Evolutionary conservation across 768 basidiomycete species (phyloP), one percentile per base, ranked within the genome.

Genomic region (Rhodotorula graminis): DNA sequence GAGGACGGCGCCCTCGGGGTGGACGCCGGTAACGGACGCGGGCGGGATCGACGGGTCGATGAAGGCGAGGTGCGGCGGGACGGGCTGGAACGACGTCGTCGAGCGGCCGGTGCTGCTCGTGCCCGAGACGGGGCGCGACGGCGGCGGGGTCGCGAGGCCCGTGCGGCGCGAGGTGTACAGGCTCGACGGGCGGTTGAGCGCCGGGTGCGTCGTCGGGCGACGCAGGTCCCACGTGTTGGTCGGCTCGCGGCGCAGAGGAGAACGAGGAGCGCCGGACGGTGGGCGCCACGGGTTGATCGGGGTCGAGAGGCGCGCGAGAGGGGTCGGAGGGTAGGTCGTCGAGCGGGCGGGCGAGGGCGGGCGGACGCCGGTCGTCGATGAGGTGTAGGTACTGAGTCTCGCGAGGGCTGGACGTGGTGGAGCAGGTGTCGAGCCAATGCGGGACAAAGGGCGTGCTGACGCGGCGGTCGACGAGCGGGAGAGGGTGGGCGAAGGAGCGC

Each of bases 41-140:
- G 37, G 64, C 27, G 64, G 55, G 15, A 31, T n/a, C 21, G 64
- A 29, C n/a, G 40, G 42, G 55, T 57, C 44, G 55, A 65, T 21
- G 55, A 46, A 65, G 44, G 55, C 15, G 31, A 47, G 44, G 19
- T 33, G 44, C 2, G 46, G 42, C 3, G 63, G 52, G 8, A n/a
- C 44, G 7, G 16, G 44, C 2, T 12, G 53, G 9, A n/a, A 19
- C 10, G 27, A n/a, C 29, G n/a, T 29, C 29, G n/a, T 29, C 9
- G 37, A 9, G 37, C 37, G 37, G 37, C 37, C 37, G 37, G 4
- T 37, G 18, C 23, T 14, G 25, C n/a, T 21, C 33, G 23, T 23
- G 33, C 25, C 23, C 5, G 49, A 42, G 25, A 12, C 2, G n/a
- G 16, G 29, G 53, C 64, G 64, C 11, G 64, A 65, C 1, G 64